A percentile compares a stretch with the other conserved stretches of the same genome.
Conservation (phyloP, 108 stramenopile species). For the Cyclotella kingstonii region DNA sequence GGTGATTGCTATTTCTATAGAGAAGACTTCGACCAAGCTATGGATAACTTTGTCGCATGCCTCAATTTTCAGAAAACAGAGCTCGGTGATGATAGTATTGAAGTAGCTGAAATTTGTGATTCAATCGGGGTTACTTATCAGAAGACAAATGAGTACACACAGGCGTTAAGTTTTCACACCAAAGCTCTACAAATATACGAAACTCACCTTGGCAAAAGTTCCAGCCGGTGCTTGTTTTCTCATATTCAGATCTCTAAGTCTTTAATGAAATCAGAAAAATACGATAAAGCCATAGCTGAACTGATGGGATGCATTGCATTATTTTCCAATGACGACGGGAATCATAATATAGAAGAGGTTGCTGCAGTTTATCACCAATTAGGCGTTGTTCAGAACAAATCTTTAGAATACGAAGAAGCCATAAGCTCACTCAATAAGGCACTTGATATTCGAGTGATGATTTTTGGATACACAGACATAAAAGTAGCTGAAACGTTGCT, state of each 20-base stretch:
- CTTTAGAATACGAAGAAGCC: slow-evolving; percentile 33
- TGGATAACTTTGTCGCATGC: slow-evolving; percentile 36
- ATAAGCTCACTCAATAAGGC: slow-evolving; percentile 32
- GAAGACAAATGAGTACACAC: slow-evolving; percentile 11
- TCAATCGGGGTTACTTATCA: slow-evolving; percentile 42
- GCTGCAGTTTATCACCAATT: slow-evolving; percentile 29
- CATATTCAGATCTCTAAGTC: slow-evolving; percentile 15
- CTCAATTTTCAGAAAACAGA: slow-evolving; percentile 31
- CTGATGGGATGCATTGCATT: slow-evolving; percentile 14
- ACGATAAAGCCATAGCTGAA: slow-evolving; percentile 22
- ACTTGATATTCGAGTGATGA: slow-evolving; percentile 31
- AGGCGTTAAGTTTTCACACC: slow-evolving; percentile 38
- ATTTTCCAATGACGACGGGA: slow-evolving; percentile 14
- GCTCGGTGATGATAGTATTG: slow-evolving; percentile 22
- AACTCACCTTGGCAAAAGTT: slow-evolving; percentile 13
- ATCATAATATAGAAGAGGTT: slow-evolving; percentile 17
- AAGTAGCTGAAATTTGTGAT: slow-evolving; percentile 33
- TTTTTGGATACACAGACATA: slow-evolving; percentile 21
- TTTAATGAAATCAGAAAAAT: slow-evolving; percentile 16
- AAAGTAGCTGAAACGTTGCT: slow-evolving; percentile 41
- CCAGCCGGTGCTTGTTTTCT: slow-evolving; percentile 9
- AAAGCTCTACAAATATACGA: slow-evolving; percentile 37
- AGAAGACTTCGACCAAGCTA: slow-evolving; percentile 32
- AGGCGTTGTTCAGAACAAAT: slow-evolving; percentile 38
- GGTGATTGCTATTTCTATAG: slow-evolving; percentile 36